These are phyloP conservation scores for Brassica hybrid DNA, from an alignment of 441 rosid genomes.

Conservation along the genomic window DNA sequence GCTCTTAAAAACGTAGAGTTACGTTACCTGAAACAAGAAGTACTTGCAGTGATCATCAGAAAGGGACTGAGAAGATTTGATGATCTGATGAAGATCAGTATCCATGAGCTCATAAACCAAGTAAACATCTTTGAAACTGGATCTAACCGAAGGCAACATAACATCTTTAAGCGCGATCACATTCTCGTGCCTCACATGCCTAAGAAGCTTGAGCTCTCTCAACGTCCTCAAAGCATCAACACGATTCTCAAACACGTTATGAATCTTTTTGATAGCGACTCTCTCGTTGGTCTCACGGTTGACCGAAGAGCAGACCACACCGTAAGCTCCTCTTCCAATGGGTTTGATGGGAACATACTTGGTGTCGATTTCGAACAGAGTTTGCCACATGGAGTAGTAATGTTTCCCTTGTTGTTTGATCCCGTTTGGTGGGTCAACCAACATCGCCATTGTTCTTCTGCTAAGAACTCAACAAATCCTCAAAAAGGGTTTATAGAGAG, in stretches of 20 bases:
- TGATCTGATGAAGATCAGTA: constrained; percentile 76
- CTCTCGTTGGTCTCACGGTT: constrained; percentile 66
- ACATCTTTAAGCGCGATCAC: constrained; percentile 71
- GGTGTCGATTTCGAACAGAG: constrained; percentile 69
- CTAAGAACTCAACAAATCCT: not conserved
- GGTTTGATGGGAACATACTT: constrained; percentile 76
- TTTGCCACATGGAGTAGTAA: constrained; percentile 73
- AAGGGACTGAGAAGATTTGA: constrained; percentile 65
- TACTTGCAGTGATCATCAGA: constrained; percentile 75
- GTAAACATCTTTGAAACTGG: constrained; percentile 66
- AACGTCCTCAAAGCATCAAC: constrained; percentile 66
- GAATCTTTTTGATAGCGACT: constrained; percentile 74
- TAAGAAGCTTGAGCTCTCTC: constrained; percentile 69
- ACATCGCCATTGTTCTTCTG: constrained; percentile 58
- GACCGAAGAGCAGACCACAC: constrained; percentile 70
- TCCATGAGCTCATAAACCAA: constrained; percentile 81
- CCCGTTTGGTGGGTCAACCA: constrained; percentile 75
- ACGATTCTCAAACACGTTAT: constrained; percentile 66
- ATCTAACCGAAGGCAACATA: constrained; percentile 59
- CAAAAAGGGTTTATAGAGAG: constrained; percentile 36
- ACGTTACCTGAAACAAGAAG: constrained; percentile 65
- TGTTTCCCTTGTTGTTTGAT: constrained; percentile 55
- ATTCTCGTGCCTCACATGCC: constrained; percentile 69
- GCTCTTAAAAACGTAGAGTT: not conserved
- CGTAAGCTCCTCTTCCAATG: constrained; percentile 73